phyloP scores from a whole-genome alignment of 169 alveolate genomes.

The Cryptosporidium ubiquitum region DNA sequence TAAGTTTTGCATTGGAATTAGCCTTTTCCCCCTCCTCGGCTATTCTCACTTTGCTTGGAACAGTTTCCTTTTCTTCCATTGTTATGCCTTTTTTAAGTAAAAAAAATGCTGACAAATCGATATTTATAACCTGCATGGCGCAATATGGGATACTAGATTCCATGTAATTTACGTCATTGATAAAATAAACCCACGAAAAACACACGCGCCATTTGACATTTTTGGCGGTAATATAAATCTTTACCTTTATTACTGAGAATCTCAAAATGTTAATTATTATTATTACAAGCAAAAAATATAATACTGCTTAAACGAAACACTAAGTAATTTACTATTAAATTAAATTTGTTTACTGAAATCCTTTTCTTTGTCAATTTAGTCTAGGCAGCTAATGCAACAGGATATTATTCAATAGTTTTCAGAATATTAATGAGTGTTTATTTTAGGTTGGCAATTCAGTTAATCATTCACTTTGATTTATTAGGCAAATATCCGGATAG shows the following conservation, averaged over 20 bases:
- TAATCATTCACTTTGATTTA: constrained; percentile 2
- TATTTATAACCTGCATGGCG: neutral
- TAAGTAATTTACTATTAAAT: neutral
- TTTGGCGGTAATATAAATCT: neutral
- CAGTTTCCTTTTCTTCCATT: neutral
- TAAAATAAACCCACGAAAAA: neutral
- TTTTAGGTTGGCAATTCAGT: neutral
- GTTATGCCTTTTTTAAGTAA: neutral
- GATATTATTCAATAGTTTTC: neutral
- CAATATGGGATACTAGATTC: constrained; percentile 27
- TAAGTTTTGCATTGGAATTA: constrained; percentile 23
- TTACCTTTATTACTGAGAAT: neutral
- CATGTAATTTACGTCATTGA: constrained; percentile 9
- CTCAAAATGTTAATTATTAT: neutral
- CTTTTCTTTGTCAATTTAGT: neutral
- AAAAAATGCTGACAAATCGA: neutral
- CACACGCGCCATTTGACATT: neutral
- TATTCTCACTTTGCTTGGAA: neutral
- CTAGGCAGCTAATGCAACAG: neutral
- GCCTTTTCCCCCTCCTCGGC: neutral
- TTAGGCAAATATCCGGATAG: constrained; percentile 30
- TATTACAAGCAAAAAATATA: neutral
- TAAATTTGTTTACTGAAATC: neutral
- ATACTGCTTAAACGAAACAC: neutral
- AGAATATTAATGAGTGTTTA: neutral